A percentile compares a stretch with the other conserved stretches of the same genome.
phyloP scores from a whole-genome alignment of 495 filamentous ascomycete genomes.

The Cercophora sp. region DNA sequence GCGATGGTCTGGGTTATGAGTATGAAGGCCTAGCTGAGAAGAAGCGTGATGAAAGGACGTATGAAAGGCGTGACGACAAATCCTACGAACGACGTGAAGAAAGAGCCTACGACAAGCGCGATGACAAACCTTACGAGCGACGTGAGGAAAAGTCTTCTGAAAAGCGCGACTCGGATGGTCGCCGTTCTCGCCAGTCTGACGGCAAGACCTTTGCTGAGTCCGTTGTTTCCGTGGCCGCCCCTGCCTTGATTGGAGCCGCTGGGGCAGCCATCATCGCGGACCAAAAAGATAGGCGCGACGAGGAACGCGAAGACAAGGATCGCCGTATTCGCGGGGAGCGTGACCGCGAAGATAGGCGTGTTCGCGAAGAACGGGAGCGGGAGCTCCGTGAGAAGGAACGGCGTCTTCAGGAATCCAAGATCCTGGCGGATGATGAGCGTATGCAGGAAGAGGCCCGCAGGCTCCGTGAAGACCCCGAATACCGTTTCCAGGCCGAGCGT shows the following conservation, averaged over 20 bases:
- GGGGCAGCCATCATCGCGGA: slow-evolving; percentile 6
- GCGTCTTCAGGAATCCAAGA: not conserved
- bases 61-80: not conserved
- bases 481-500: slow-evolving; percentile 18
- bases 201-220: slow-evolving; percentile 7
- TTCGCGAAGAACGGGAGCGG: not conserved
- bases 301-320: slow-evolving; percentile 11
- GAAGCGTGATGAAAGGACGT: not conserved
- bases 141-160: slow-evolving; percentile 18
- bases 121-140: slow-evolving; percentile 12
- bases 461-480: slow-evolving; percentile 10
- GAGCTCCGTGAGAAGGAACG: not conserved
- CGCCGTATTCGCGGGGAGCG: not conserved
- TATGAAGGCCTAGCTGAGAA: not conserved
- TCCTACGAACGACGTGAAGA: slow-evolving; percentile 12
- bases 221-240: not conserved
- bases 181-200: slow-evolving; percentile 12
- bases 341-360: slow-evolving; percentile 10
- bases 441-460: slow-evolving; percentile 6
- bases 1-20: not conserved
- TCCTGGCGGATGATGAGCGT: slow-evolving; percentile 18
- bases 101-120: slow-evolving; percentile 19
- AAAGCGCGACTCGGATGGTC: slow-evolving; percentile 20
- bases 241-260: slow-evolving; percentile 13
- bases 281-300: slow-evolving; percentile 24